These are phyloP conservation scores for Fonsecaea nubica DNA, from an alignment of 2,329 filamentous ascomycete genomes.

Conservation along the genomic window DNA sequence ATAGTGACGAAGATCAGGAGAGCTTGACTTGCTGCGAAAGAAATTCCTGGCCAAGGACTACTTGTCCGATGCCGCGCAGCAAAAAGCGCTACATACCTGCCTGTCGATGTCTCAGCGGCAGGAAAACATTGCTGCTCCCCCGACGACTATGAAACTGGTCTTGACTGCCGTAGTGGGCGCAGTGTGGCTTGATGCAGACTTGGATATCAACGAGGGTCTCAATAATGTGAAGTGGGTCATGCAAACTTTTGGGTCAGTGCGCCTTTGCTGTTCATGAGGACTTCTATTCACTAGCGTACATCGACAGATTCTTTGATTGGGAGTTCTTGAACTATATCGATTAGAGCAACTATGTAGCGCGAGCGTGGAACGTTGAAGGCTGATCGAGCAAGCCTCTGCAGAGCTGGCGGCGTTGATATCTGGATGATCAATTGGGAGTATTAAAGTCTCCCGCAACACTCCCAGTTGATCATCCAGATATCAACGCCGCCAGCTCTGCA, in stretches of 20 bases:
- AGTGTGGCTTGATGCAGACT: neutral
- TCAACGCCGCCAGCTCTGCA: neutral
- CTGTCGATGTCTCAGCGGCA: neutral
- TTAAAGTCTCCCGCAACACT: neutral
- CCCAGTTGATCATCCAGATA: neutral
- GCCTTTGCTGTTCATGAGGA: neutral
- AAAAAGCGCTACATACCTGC: neutral
- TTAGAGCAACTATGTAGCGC: neutral
- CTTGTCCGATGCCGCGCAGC: neutral
- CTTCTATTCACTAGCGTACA: neutral
- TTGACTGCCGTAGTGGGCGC: neutral
- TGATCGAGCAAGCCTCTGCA: neutral
- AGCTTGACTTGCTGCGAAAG: neutral
- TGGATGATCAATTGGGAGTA: neutral
- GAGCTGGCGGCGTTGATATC: neutral
- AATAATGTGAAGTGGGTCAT: neutral
- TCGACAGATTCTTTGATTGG: neutral
- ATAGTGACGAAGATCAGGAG: neutral
- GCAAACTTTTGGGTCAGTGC: neutral
- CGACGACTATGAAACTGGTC: neutral
- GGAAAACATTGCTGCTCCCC: neutral
- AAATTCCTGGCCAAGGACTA: neutral
- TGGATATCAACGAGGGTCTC: neutral
- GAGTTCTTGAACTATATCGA: neutral
- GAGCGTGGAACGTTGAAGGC: neutral